These are phyloP conservation scores for Rhytidhysteron rufulum DNA, from an alignment of 2,329 filamentous ascomycete species.

Conservation along the genomic window DNA sequence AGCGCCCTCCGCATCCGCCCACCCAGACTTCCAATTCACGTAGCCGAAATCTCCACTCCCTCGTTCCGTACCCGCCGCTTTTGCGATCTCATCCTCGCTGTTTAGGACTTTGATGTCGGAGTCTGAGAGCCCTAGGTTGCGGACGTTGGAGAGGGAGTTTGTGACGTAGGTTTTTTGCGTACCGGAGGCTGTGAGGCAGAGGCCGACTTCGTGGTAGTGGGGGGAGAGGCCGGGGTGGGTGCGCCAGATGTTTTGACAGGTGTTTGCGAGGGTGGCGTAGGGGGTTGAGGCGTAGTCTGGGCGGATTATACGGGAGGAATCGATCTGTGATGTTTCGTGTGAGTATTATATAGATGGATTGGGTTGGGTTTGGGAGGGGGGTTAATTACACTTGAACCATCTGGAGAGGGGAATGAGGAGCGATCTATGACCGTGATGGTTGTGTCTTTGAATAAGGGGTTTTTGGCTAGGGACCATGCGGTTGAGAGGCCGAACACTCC, in stretches of 20 bases:
- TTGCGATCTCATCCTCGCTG: constrained; percentile 34
- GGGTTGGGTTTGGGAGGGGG: background rate
- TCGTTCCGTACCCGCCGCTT: constrained; percentile 39
- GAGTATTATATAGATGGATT: background rate
- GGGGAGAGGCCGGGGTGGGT: constrained; percentile 60
- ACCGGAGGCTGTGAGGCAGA: constrained; percentile 60
- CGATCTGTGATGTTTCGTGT: constrained; percentile 36
- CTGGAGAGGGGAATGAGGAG: constrained; percentile 54
- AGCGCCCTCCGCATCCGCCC: constrained; percentile 71
- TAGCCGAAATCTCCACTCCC: constrained; percentile 63
- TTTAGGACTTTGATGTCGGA: constrained; percentile 40
- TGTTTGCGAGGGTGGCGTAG: constrained; percentile 70
- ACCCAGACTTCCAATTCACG: constrained; percentile 69
- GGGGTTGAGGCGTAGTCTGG: constrained; percentile 77
- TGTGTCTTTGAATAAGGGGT: constrained; percentile 49
- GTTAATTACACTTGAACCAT: constrained; percentile 50
- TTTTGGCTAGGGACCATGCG: constrained; percentile 65
- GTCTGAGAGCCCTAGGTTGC: constrained; percentile 16
- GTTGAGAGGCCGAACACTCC: constrained; percentile 60
- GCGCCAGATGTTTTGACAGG: constrained; percentile 68
- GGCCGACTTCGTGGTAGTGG: constrained; percentile 67
- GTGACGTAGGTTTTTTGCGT: constrained; percentile 40
- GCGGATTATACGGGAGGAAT: constrained; percentile 59
- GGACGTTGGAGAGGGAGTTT: constrained; percentile 32
- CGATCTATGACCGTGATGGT: constrained; percentile 58